A percentile compares a stretch with the other conserved stretches of the same genome.
Evolutionary conservation across 305 asterid species (phyloP).

Genomic region (Withania somnifera): DNA sequence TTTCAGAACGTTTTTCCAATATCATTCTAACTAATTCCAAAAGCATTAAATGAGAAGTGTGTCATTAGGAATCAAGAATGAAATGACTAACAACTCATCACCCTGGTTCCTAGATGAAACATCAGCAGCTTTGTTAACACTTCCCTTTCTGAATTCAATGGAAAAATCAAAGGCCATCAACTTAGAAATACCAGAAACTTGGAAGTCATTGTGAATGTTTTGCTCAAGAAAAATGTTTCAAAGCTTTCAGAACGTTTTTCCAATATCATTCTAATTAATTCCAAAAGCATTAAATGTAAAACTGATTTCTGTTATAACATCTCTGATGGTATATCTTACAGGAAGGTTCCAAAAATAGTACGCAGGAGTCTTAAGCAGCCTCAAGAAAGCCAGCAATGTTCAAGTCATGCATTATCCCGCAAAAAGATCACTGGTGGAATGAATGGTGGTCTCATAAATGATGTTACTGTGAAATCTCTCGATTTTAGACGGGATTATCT

Average conservation of each 20-base stretch:
- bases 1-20: background rate
- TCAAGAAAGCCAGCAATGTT: slow-evolving; percentile 40
- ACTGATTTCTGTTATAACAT: background rate
- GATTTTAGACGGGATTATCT: slow-evolving; percentile 54
- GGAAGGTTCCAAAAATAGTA: slow-evolving; percentile 34
- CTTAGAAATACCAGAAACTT: too few relatives aligned
- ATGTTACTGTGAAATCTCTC: slow-evolving; percentile 59
- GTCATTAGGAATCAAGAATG: too few relatives aligned
- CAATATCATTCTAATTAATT: background rate
- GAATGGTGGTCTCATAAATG: slow-evolving; percentile 83
- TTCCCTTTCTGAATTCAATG: too few relatives aligned
- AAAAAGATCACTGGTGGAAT: slow-evolving; percentile 71
- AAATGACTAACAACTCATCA: too few relatives aligned
- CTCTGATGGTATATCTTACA: slow-evolving; percentile 14
- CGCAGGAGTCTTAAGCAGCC: slow-evolving; percentile 38
- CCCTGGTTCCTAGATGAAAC: too few relatives aligned
- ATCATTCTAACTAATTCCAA: background rate
- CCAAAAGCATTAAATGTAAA: background rate
- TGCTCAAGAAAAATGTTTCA: too few relatives aligned
- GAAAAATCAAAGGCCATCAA: too few relatives aligned
- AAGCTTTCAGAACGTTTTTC: background rate
- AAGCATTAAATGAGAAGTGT: background rate
- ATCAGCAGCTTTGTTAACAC: too few relatives aligned
- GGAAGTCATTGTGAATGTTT: too few relatives aligned
- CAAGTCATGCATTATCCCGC: slow-evolving; percentile 47